Base-by-base conservation (phyloP, 352 stramenopile species). In the Achlya hypogyna region DNA sequence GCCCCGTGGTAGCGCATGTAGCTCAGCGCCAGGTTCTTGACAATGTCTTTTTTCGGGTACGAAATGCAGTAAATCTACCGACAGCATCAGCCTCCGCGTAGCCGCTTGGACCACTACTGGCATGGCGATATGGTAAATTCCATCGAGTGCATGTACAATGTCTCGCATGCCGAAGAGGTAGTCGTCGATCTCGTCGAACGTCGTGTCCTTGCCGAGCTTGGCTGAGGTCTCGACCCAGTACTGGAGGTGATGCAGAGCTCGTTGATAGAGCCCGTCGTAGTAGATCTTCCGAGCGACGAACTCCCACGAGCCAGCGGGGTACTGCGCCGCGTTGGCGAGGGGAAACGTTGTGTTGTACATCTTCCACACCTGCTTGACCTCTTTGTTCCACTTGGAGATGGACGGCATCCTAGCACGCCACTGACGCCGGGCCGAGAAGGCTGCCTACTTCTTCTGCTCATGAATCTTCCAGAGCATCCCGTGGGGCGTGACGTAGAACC, bases 221-320 rank as follows among this genome's bases (percentile, higher is more conserved):
- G 63, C 68, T 1, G 54, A 51, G 54, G 70, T 43, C 0, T 72
- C 42, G n/a, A 87, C 58, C 76, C 73, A 82, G 58, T 83, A 71
- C 9, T 74, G 72, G 22, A 86, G 69, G 16, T 70, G 53, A 23
- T 75, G 76, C 9, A 87, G 63, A 4, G 62, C 72, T 4, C 58
- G 47, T 65, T 87, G 79, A 53, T 87, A 87, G n/a, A 73, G 68
- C 5, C 69, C 75, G 42, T 86, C 79, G 43, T 82, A 75, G n/a
- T 62, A 62, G 62, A 88, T 85, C 5, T 73, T 78, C 18, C 74
- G 63, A 1, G 73, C 72, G 16, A 72, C 79, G 70, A 85, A 85
- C 43, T 84, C 76, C 79, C 79, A 88, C 38, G 76, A 85, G 5
- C 78, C 78, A 9, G 34, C 29, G 38, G 66, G 66, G 25, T 74